Evolutionary conservation across 345 rosid genomes (phyloP).

Genomic region (Ceriops zippeliana): DNA sequence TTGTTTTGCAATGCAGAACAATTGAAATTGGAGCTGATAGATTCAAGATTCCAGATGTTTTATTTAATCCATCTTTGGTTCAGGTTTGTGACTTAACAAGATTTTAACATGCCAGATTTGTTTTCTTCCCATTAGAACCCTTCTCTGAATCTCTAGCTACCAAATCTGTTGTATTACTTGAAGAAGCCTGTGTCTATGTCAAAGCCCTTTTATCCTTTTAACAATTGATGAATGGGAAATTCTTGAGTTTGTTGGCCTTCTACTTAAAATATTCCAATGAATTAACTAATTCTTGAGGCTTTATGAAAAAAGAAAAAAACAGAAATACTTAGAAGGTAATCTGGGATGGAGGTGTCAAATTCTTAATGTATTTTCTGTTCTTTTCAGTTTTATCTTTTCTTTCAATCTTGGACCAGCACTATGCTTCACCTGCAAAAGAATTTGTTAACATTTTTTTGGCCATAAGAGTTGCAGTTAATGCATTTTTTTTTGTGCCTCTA

Average conservation of each 20-base stretch:
- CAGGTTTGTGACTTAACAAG: slow-evolving; percentile 51
- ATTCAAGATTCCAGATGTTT: slow-evolving; percentile 93
- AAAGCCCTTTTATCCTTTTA: too few relatives aligned
- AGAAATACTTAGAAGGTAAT: too few relatives aligned
- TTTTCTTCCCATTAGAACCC: too few relatives aligned
- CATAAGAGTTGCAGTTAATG: not conserved
- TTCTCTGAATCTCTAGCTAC: too few relatives aligned
- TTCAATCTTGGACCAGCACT: not conserved
- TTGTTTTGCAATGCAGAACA: slow-evolving; percentile 46
- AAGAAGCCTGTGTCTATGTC: too few relatives aligned
- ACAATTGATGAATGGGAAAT: too few relatives aligned
- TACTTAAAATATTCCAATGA: too few relatives aligned
- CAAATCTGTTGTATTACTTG: too few relatives aligned
- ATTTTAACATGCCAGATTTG: not conserved
- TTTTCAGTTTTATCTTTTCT: not conserved
- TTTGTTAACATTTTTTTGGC: not conserved
- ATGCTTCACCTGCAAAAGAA: not conserved
- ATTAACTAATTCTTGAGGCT: too few relatives aligned
- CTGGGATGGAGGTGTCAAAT: not conserved
- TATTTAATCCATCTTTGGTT: slow-evolving; percentile 81
- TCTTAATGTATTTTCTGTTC: too few relatives aligned
- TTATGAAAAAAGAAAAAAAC: too few relatives aligned
- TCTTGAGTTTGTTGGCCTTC: too few relatives aligned
- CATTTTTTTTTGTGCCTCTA: not conserved
- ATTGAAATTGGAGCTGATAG: slow-evolving; percentile 97